Evolutionary conservation across 2,329 filamentous ascomycete genomes (phyloP), one percentile per base, ranked within the genome.

Genomic region (Clarireedia hainanense): DNA sequence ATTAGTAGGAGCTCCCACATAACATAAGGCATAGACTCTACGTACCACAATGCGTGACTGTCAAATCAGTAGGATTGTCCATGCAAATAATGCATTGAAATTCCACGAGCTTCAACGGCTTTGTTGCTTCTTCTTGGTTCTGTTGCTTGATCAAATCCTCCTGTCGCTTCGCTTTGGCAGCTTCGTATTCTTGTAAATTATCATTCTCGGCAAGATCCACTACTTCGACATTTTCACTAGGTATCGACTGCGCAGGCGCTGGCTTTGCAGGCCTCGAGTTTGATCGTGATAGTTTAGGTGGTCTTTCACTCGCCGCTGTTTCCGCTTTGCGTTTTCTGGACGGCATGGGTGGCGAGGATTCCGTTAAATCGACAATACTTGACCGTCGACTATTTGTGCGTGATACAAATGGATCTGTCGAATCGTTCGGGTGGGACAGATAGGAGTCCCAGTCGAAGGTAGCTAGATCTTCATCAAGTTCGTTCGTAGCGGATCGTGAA

Each of bases 81-180:
- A 86, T 83, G 69, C 83, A 86, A 57, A 86, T 86, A 45, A 83
- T 80, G 59, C 83, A 86, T 68, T 85, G 80, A 48, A 85, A 83
- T 4, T 73, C 72, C 46, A 75, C 73, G 15, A 86, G 68, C 66
- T 79, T 64, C 75, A 68, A 50, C 70, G 74, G 65, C 45, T 76
- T 79, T 50, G 79, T 77, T 50, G 73, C 71, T 53, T 75, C 72
- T 10, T 73, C 73, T 58, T 73, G 71, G 57, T 71, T 69, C n/a
- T 76, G 66, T 48, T 76, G 59, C 57, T 65, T 65, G 37, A 67
- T 61, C 17, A 63, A 48, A 47, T 68, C 65, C 40, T 63, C 64
- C 47, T 64, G 60, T 23, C 65, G 57, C 49, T 64, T 67, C 7
- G 55, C 61, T 48, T 61, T 61, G 14, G 59, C 45, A 20, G 60